phyloP scores from a whole-genome alignment of 2,329 filamentous ascomycete genomes.

The Neofusicoccum cordaticola region DNA sequence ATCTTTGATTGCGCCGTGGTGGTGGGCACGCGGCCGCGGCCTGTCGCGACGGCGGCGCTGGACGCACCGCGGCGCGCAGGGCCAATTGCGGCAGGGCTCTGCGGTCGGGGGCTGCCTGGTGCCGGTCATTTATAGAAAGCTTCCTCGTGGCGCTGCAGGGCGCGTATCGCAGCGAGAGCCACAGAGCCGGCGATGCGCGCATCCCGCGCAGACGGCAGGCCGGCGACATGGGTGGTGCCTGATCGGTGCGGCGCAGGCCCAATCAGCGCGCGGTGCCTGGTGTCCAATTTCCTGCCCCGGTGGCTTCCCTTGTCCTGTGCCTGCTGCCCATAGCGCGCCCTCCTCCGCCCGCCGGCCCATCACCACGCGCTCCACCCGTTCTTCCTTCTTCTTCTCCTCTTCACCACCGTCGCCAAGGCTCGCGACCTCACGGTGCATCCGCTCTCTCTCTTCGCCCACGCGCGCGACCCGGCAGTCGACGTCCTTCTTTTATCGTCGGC shows the following conservation, averaged over 20 bases:
- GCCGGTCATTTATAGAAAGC: neutral
- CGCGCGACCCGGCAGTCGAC: constrained; percentile 21
- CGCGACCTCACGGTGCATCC: constrained; percentile 9
- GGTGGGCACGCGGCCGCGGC: neutral
- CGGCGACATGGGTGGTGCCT: neutral
- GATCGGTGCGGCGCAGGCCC: neutral
- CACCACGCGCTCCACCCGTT: neutral
- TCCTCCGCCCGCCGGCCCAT: neutral
- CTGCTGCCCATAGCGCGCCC: neutral
- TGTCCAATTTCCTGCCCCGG: constrained; percentile 6
- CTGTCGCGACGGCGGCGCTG: neutral
- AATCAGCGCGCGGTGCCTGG: constrained; percentile 1
- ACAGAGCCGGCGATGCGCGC: neutral
- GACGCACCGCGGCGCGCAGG: neutral
- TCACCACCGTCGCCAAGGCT: constrained; percentile 16
- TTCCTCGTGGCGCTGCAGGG: neutral
- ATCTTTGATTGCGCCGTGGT: constrained; percentile 5
- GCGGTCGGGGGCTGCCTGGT: neutral
- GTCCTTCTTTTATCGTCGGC: constrained; percentile 24
- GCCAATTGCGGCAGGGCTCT: neutral
- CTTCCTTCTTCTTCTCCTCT: constrained; percentile 2
- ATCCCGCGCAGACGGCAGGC: neutral
- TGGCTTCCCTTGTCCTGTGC: too few relatives aligned
- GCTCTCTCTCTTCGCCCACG: constrained; percentile 7
- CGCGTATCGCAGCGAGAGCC: neutral